Evolutionary conservation across 2,329 filamentous ascomycete species (phyloP).

Genomic region (Stachybotrys elegans): DNA sequence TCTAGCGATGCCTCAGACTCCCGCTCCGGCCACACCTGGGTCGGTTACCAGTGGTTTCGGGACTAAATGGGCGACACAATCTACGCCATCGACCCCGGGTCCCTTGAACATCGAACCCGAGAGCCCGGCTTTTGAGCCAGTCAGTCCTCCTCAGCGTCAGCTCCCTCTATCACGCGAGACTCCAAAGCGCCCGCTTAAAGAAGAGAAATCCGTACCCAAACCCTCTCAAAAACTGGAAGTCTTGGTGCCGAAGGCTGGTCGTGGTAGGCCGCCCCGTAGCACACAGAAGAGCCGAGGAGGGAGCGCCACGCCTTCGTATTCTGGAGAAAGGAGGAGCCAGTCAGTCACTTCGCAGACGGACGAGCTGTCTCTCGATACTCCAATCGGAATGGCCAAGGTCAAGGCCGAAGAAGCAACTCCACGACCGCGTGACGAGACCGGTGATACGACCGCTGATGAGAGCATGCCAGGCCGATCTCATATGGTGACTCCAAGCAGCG

Average conservation of each 20-base stretch:
- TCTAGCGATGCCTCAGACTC: conserved; percentile 23
- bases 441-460: conserved; percentile 53
- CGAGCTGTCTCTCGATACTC: conserved; percentile 40
- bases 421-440: conserved; percentile 46
- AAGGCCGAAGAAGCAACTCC: conserved; percentile 59
- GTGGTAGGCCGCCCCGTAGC: conserved; percentile 30
- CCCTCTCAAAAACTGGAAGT: conserved; percentile 16
- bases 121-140: conserved; percentile 53
- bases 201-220: conserved; percentile 24
- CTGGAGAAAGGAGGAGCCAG: conserved; percentile 35
- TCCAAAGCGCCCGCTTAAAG: conserved; percentile 22
- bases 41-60: conserved; percentile 34
- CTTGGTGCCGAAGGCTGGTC: conserved; percentile 15
- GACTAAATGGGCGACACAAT: conserved; percentile 54
- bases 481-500: conserved; percentile 29
- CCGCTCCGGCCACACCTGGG: conserved; percentile 21
- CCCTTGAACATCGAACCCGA: conserved; percentile 31
- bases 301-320: conserved; percentile 29
- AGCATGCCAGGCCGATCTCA: conserved; percentile 35
- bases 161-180: conserved; percentile 30
- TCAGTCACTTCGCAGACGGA: conserved; percentile 43
- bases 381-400: conserved; percentile 36
- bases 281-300: conserved; percentile 27
- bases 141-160: conserved; percentile 47
- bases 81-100: conserved; percentile 54